Base-by-base conservation (phyloP, 345 rosid species). In the Populus alba region DNA sequence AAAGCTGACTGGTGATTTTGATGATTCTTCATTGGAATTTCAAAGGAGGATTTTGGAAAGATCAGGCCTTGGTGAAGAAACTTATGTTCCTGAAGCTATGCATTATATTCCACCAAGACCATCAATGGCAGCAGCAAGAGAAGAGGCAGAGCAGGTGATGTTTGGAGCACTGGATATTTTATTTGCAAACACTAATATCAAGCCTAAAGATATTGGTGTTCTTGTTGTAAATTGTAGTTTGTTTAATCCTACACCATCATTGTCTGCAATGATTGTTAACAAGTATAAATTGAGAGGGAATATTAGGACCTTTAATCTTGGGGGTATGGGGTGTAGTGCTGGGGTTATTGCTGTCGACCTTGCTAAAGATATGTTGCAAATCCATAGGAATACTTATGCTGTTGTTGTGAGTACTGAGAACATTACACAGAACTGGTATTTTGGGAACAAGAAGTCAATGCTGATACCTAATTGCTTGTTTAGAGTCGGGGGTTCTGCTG, bases 241-340 rank as follows among this genome's bases (percentile, higher is more conserved):
- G 86, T 95, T 95, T 78, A 95, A 92, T 71, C 98, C 98, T 1
- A 95, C 98, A 33, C 98, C 98, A 66, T 95, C 98, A 0, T 65
- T 95, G 3, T 95, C 98, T 31, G 93, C 96, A 13, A 93, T 95
- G 98, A 93, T 95, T 74, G 88, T 95, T 68, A 93, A 92, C 43
- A 95, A 90, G 88, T 94, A 92, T 69, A 92, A 91, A 71, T 55
- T 94, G 84, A 91, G 97, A 74, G 95, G 98, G 0, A 94, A 92
- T 79, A 78, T 92, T 41, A 84, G 83, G 79, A 91, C 92, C 68
- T 92, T 85, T 27, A 94, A 92, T 81, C 89, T 94, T 66, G 97
- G 97, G 27, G 98, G 97, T 0, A 92, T 94, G 97, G 98, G 98
- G 3, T 94, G 98, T 75, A 94, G 98, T 86, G 98, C 98, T 66